Percentiles rank a stretch among this genome's conserved stretches.
phyloP scores from a whole-genome alignment of 345 rosid species.

The Hibiscus syriacus region DNA sequence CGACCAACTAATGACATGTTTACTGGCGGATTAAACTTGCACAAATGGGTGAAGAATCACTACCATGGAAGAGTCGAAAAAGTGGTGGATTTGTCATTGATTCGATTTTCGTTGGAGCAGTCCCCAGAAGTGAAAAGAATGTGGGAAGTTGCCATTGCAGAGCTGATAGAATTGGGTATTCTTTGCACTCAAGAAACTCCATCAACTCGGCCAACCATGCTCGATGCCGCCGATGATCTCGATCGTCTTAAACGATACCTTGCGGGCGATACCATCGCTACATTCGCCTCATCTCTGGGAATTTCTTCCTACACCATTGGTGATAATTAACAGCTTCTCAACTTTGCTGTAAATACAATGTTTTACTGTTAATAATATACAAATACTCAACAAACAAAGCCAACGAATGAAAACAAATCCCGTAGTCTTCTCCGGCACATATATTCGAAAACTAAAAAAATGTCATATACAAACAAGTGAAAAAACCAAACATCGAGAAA shows the following conservation, averaged over 20 bases:
- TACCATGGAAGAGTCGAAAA: slow-evolving; percentile 31
- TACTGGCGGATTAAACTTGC: slow-evolving; percentile 32
- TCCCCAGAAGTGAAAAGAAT: slow-evolving; percentile 35
- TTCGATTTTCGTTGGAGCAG: slow-evolving; percentile 31
- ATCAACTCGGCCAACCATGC: slow-evolving; percentile 48
- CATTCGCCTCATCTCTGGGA: slow-evolving; percentile 45
- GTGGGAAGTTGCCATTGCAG: slow-evolving; percentile 43
- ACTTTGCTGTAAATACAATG: not conserved
- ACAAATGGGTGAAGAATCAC: slow-evolving; percentile 40
- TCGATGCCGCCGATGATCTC: slow-evolving; percentile 50
- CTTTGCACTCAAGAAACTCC: slow-evolving; percentile 53
- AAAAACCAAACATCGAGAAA: no score
- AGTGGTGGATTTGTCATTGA: slow-evolving; percentile 35
- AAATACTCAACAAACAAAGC: no score
- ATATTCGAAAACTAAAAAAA: no score
- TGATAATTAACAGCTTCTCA: slow-evolving; percentile 19
- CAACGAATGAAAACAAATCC: no score
- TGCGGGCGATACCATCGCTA: slow-evolving; percentile 32
- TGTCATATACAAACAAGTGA: no score
- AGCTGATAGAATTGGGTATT: slow-evolving; percentile 46
- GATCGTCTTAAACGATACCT: slow-evolving; percentile 47
- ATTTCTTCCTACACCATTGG: slow-evolving; percentile 39
- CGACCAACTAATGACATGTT: slow-evolving; percentile 52
- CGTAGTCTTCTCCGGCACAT: no score
- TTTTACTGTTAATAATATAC: no score